Percentiles rank a stretch among this genome's conserved stretches.
Conservation (phyloP, 805 yeast species). For the Sugiyamaella boreocaroliniensis region DNA sequence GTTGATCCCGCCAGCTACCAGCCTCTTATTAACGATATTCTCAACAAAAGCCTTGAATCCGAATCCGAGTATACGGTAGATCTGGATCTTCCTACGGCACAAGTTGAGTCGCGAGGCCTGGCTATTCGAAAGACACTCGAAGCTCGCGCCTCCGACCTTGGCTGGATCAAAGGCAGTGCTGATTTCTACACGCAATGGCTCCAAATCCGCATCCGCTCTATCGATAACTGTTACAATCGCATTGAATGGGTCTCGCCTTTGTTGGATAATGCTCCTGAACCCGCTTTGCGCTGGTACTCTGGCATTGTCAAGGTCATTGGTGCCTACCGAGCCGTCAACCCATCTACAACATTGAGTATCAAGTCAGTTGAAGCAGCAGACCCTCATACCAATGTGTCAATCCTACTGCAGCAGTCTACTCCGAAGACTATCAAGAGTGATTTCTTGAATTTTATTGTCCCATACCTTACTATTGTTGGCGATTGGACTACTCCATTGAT, state of each 20-base stretch:
- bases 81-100: conserved; percentile 8
- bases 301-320: conserved; percentile 27
- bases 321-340: conserved; percentile 15
- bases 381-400: conserved; percentile 13
- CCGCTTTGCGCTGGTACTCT: conserved; percentile 23
- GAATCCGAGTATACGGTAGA: not conserved
- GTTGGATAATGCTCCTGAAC: conserved; percentile 14
- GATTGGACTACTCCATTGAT: conserved; percentile 15
- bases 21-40: conserved; percentile 9
- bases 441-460: conserved; percentile 24
- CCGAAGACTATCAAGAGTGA: conserved; percentile 18
- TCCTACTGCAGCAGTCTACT: conserved; percentile 15
- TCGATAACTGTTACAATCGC: conserved; percentile 23
- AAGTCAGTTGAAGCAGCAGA: conserved; percentile 19
- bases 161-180: conserved; percentile 19
- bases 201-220: conserved; percentile 23
- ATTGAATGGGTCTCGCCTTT: conserved; percentile 10
- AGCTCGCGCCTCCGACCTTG: conserved; percentile 10
- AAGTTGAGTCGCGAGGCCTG: conserved; percentile 13
- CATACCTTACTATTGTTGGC: conserved; percentile 22
- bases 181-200: conserved; percentile 21
- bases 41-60: not conserved
- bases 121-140: conserved; percentile 11
- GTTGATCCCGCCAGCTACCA: conserved; percentile 18
- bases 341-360: not conserved